phyloP scores from a whole-genome alignment of 306 rosid species.

The Lathyrus tuberosus region DNA sequence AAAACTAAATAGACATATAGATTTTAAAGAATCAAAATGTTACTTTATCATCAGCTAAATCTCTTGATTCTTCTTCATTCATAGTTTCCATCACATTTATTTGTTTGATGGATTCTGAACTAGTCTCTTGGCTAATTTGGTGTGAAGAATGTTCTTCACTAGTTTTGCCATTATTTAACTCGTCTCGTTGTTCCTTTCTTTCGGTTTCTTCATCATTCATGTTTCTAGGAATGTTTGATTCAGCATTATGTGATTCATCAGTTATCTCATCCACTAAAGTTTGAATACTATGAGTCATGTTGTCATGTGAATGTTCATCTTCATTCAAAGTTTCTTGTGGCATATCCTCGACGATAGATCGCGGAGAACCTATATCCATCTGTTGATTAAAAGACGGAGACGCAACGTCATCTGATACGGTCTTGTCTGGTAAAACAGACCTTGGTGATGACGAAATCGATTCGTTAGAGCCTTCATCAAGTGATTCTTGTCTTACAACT shows the following conservation, averaged over 20 bases:
- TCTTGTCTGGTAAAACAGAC: conserved; percentile 42
- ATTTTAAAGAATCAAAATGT: neutral
- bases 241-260: conserved; percentile 35
- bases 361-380: conserved; percentile 10
- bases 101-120: conserved; percentile 6
- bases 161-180: conserved; percentile 24
- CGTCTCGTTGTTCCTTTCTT: conserved; percentile 27
- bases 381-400: conserved; percentile 38
- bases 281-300: conserved; percentile 6
- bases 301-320: conserved; percentile 28
- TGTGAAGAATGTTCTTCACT: conserved; percentile 31
- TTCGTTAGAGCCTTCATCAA: conserved; percentile 39
- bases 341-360: conserved; percentile 29
- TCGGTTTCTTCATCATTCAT: conserved; percentile 25
- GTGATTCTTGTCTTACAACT: conserved; percentile 40
- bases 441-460: conserved; percentile 55
- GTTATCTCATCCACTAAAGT: conserved; percentile 23
- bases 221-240: conserved; percentile 11
- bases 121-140: conserved; percentile 12
- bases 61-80: conserved; percentile 32
- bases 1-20: neutral
- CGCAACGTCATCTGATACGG: conserved; percentile 26
- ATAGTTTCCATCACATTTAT: neutral
- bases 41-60: conserved; percentile 35
- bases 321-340: conserved; percentile 26